A percentile compares a stretch with the other conserved stretches of the same genome.
Evolutionary conservation across 352 stramenopile species (phyloP).

Genomic region (Globisporangium heterothallicum): DNA sequence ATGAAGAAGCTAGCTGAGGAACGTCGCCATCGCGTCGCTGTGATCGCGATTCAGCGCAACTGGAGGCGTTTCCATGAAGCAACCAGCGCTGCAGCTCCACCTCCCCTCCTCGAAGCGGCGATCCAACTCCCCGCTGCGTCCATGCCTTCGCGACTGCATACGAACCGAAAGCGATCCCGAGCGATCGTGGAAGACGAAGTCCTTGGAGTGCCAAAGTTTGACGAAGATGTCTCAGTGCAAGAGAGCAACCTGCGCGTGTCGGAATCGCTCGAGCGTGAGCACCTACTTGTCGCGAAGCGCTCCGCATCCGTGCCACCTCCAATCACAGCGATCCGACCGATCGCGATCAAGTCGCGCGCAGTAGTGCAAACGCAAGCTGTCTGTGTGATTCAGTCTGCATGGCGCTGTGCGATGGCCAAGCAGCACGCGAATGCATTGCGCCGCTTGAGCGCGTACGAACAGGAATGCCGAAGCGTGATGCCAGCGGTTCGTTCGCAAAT

Average conservation of each 20-base stretch:
- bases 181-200: background rate
- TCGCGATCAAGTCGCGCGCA: background rate
- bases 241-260: background rate
- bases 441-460: slow-evolving; percentile 15
- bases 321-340: background rate
- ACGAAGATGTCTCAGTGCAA: background rate
- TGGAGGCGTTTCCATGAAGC: background rate
- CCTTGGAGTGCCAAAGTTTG: background rate
- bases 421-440: slow-evolving; percentile 5
- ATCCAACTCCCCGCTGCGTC: background rate
- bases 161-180: background rate
- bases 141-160: background rate
- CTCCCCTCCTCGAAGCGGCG: background rate
- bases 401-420: slow-evolving; percentile 1
- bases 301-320: background rate
- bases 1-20: background rate
- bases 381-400: slow-evolving; percentile 5
- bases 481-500: slow-evolving; percentile 26
- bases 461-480: slow-evolving; percentile 21
- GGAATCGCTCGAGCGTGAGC: background rate
- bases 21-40: background rate
- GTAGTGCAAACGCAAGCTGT: background rate
- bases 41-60: background rate
- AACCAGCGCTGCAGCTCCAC: background rate
- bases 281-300: background rate